phyloP scores from a whole-genome alignment of 176 grass and related monocot genomes.

The Triticum dicoccoides region DNA sequence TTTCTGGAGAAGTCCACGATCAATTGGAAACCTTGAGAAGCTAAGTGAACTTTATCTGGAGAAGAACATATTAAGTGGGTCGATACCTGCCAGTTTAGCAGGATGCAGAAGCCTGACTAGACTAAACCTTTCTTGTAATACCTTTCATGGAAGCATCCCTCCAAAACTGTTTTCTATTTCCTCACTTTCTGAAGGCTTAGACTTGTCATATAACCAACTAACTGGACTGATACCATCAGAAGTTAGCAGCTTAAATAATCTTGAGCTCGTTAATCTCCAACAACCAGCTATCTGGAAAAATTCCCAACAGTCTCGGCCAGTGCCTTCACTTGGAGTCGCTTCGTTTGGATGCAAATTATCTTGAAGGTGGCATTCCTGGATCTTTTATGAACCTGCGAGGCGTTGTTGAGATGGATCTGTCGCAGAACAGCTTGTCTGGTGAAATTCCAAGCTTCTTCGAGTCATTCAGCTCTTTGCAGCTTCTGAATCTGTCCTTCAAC shows the following conservation, averaged over 20 bases:
- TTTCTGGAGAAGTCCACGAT: slow-evolving; percentile 36
- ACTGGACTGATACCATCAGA: slow-evolving; percentile 23
- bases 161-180: not conserved
- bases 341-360: slow-evolving; percentile 27
- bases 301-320: slow-evolving; percentile 33
- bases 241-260: slow-evolving; percentile 31
- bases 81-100: slow-evolving; percentile 12
- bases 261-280: slow-evolving; percentile 3
- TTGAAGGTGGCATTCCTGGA: slow-evolving; percentile 27
- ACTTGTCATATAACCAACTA: slow-evolving; percentile 26
- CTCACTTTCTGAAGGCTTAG: slow-evolving; percentile 27
- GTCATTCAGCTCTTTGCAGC: slow-evolving; percentile 18
- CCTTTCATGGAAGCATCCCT: slow-evolving; percentile 28
- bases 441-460: slow-evolving; percentile 16
- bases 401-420: slow-evolving; percentile 36
- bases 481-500: slow-evolving; percentile 44
- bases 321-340: slow-evolving; percentile 27
- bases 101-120: slow-evolving; percentile 12
- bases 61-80: slow-evolving; percentile 29
- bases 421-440: slow-evolving; percentile 40
- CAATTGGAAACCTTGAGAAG: slow-evolving; percentile 21
- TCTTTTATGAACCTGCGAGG: slow-evolving; percentile 10
- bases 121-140: slow-evolving; percentile 38
- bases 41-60: slow-evolving; percentile 31
- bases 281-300: slow-evolving; percentile 32